phyloP scores from a whole-genome alignment of 352 stramenopile genomes.

The Phytopythium chamaehyphon region DNA sequence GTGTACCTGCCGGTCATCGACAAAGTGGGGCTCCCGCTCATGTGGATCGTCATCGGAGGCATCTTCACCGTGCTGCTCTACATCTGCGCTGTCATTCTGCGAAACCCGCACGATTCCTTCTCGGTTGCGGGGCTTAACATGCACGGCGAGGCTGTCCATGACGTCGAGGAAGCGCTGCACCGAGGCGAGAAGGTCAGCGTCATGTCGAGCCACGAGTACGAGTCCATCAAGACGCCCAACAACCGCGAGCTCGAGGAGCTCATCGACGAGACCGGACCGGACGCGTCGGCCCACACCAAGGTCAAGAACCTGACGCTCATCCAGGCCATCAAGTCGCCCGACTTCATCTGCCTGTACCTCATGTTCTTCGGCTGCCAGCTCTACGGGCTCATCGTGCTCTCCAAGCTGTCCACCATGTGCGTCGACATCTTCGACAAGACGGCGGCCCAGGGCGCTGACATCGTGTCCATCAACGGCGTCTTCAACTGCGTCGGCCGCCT shows the following conservation, averaged over 20 bases:
- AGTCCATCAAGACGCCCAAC: slow-evolving; percentile 28
- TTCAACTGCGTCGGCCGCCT: slow-evolving; percentile 63
- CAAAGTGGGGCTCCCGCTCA: slow-evolving; percentile 38
- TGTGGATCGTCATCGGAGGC: slow-evolving; percentile 42
- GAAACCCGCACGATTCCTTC: slow-evolving; percentile 50
- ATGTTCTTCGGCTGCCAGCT: slow-evolving; percentile 65
- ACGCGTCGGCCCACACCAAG: slow-evolving; percentile 31
- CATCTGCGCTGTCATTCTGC: slow-evolving; percentile 39
- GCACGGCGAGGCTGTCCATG: slow-evolving; percentile 42
- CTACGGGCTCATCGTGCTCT: slow-evolving; percentile 65
- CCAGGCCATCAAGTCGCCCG: slow-evolving; percentile 41
- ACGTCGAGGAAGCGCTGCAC: slow-evolving; percentile 15
- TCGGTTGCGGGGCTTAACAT: slow-evolving; percentile 50
- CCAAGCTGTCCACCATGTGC: slow-evolving; percentile 59
- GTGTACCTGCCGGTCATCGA: slow-evolving; percentile 55
- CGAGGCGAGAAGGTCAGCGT: slow-evolving; percentile 16
- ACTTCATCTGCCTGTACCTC: slow-evolving; percentile 67
- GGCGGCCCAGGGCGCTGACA: slow-evolving; percentile 29
- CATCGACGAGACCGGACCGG: slow-evolving; percentile 21
- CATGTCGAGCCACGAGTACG: slow-evolving; percentile 31
- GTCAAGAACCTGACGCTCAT: slow-evolving; percentile 52
- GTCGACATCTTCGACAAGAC: slow-evolving; percentile 46
- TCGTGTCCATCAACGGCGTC: slow-evolving; percentile 62
- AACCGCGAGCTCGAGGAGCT: slow-evolving; percentile 23
- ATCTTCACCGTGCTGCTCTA: slow-evolving; percentile 41